Conservation (phyloP, 2,329 filamentous ascomycete genomes). For the Leptographium wingfieldii region DNA sequence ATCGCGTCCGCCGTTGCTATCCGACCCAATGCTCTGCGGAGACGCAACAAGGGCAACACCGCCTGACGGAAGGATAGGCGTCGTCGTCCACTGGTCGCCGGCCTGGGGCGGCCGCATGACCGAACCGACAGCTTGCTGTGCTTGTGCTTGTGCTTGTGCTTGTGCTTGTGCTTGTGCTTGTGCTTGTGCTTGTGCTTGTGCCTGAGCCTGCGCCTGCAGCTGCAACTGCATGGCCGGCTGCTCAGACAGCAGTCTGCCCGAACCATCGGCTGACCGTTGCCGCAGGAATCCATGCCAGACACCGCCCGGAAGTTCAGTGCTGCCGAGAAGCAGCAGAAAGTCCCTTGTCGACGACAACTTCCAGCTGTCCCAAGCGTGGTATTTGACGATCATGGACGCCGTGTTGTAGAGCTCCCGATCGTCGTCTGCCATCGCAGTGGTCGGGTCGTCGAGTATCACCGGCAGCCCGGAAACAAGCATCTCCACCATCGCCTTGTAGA, state of each 20-base stretch:
- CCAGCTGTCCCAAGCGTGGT: slow-evolving; percentile 32
- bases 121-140: background rate
- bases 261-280: background rate
- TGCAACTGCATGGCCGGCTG: background rate
- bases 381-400: slow-evolving; percentile 31
- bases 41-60: slow-evolving; percentile 19
- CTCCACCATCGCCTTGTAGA: slow-evolving; percentile 39
- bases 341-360: slow-evolving; percentile 34
- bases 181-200: too few species aligned
- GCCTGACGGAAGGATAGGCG: slow-evolving; percentile 14
- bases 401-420: slow-evolving; percentile 31
- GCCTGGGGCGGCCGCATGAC: background rate
- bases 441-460: slow-evolving; percentile 31
- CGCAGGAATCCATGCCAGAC: slow-evolving; percentile 29
- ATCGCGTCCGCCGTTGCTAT: slow-evolving; percentile 21
- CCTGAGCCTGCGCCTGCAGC: background rate
- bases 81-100: background rate
- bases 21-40: slow-evolving; percentile 16
- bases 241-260: background rate
- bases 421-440: slow-evolving; percentile 28
- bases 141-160: background rate
- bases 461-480: slow-evolving; percentile 32
- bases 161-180: background rate
- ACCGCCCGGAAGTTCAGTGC: slow-evolving; percentile 24
- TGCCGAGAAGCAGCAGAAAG: slow-evolving; percentile 37